Evolutionary conservation across 192 early-diverging fungal species (phyloP), one percentile per base, ranked within the genome.

Genomic region (Coemansia interrupta): DNA sequence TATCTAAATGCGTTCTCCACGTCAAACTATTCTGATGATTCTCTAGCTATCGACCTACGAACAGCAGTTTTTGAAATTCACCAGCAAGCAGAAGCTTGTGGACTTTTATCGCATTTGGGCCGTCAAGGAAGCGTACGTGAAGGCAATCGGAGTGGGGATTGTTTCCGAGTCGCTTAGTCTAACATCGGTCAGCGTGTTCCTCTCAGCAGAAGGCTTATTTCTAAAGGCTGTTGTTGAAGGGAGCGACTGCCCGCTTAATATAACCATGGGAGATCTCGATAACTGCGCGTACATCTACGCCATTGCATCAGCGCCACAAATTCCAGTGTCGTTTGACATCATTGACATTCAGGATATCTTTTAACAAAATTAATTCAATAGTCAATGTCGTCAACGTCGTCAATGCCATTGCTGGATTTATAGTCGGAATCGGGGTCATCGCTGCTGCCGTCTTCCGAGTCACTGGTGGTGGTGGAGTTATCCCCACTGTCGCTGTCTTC

Each of bases 61-160:
- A 36, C 28, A 36, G 19, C 29, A 59, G 14, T 67, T 57, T 19
- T 19, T 77, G 12, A 9, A 15, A 0, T 4, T 11, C 0, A 12
- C 29, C 0, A 64, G 68, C 50, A 13, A 8, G 3, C 19, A 70
- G 6, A 56, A 19, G 22, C 29, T 70, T 11, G n/a, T 43, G 1
- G 68, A 70, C 41, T 77, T 77, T 28, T 70, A 70, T 49, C 56
- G 57, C 12, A 66, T 77, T 8, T 77, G 73, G 73, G 54, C 73
- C 19, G 42, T 61, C 29, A 77, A 77, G 54, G 73, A 77, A 30
- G 73, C 73, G 4, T 77, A 77, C 17, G 55, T 61, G 48, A 77
- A 77, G 44, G 73, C 73, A 9, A 48, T 50, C 22, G 73, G 73
- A 6, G 19, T 14, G 17, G 73, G 73, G 4, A 70, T 77, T 18